These are phyloP conservation scores for Nitzschia sp. DNA, from an alignment of 108 stramenopile genomes.

Conservation along the genomic window DNA sequence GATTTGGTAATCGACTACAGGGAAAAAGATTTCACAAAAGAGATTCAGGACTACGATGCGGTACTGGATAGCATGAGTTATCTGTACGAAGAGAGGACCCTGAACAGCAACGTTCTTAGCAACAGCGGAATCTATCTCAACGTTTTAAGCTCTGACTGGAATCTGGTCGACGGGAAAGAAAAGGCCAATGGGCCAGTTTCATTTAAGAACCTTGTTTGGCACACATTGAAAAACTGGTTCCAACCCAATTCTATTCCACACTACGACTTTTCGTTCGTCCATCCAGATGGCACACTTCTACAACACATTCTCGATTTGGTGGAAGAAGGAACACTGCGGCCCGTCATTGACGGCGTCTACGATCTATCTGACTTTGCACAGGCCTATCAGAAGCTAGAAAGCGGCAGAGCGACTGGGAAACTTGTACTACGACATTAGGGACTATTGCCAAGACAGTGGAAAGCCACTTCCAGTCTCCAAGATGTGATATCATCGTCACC, in stretches of 20 bases:
- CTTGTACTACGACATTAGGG: slow-evolving; percentile 27
- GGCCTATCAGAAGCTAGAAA: slow-evolving; percentile 28
- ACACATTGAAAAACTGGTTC: slow-evolving; percentile 13
- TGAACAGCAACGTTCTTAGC: slow-evolving; percentile 22
- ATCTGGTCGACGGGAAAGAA: slow-evolving; percentile 23
- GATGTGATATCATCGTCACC: background rate
- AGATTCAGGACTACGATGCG: slow-evolving; percentile 30
- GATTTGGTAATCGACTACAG: slow-evolving; percentile 37
- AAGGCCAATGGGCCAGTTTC: slow-evolving; percentile 16
- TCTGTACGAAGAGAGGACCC: slow-evolving; percentile 29
- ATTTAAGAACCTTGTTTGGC: slow-evolving; percentile 10
- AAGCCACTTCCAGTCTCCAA: no score
- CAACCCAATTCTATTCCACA: slow-evolving; percentile 9
- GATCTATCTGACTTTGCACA: slow-evolving; percentile 11
- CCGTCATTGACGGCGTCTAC: slow-evolving; percentile 35
- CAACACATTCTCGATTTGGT: slow-evolving; percentile 25
- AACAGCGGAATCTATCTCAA: slow-evolving; percentile 32
- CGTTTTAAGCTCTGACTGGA: slow-evolving; percentile 39
- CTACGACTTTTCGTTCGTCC: slow-evolving; percentile 24
- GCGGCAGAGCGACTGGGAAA: slow-evolving; percentile 41
- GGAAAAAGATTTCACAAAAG: slow-evolving; percentile 18
- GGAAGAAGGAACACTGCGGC: slow-evolving; percentile 19
- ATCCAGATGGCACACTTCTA: slow-evolving; percentile 29
- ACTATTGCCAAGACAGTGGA: no score
- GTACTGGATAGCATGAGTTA: slow-evolving; percentile 45